These are phyloP conservation scores for Malus domestica DNA, from an alignment of 306 rosid genomes.

Conservation along the genomic window DNA sequence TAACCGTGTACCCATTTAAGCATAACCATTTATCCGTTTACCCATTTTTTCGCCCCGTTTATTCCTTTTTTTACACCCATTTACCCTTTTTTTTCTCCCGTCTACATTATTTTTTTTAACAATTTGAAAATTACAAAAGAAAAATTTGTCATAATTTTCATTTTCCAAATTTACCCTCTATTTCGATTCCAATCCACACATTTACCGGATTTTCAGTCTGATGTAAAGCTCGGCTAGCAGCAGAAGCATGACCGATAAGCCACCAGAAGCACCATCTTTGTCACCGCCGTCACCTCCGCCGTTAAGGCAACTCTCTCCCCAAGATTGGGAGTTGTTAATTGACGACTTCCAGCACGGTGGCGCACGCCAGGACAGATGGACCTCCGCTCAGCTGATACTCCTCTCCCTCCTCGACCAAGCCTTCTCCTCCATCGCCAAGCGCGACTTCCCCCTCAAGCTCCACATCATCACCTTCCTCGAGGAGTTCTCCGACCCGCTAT, in stretches of 20 bases:
- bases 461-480: constrained; percentile 72
- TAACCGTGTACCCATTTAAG: no score
- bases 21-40: no score
- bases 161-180: not conserved
- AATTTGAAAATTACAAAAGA: no score
- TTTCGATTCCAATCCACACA: not conserved
- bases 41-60: no score
- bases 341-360: constrained; percentile 78
- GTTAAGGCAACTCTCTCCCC: constrained; percentile 47
- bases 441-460: constrained; percentile 61
- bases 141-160: no score
- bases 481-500: constrained; percentile 50
- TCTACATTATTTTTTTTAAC: no score
- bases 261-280: constrained; percentile 5
- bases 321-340: constrained; percentile 75
- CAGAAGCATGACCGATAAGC: constrained; percentile 39
- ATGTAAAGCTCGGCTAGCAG: not conserved
- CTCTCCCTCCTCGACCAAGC: constrained; percentile 51
- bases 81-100: no score
- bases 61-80: no score
- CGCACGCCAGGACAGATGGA: constrained; percentile 44
- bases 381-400: constrained; percentile 24
- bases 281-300: constrained; percentile 11
- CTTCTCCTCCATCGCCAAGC: constrained; percentile 52
- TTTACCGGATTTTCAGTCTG: not conserved